phyloP scores from a whole-genome alignment of 1,139 yeast species.

The Magnusiomyces suaveolens region DNA sequence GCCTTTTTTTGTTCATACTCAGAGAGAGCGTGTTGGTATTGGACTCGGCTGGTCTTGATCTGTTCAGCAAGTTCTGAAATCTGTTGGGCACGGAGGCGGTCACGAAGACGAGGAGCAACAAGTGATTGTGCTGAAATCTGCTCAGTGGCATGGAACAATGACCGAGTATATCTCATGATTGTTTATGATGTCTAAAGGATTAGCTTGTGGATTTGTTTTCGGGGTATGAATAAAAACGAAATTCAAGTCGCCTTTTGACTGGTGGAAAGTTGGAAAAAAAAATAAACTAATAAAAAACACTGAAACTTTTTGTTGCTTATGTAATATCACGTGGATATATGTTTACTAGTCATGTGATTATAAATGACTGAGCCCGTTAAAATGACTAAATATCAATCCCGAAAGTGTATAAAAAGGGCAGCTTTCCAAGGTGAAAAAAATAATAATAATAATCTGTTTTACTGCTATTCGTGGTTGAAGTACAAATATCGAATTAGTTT shows the following conservation, averaged over 20 bases:
- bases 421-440: no score
- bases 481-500: neutral
- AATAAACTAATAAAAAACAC: no score
- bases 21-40: neutral
- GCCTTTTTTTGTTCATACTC: constrained; percentile 8
- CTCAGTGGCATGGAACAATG: constrained; percentile 11
- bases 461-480: neutral
- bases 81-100: constrained; percentile 10
- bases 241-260: no score
- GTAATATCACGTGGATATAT: no score
- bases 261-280: neutral
- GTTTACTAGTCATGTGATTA: neutral
- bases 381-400: no score
- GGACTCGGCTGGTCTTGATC: constrained; percentile 7
- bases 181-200: no score
- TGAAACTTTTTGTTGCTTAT: no score
- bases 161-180: constrained; percentile 10
- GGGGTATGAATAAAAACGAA: no score
- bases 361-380: neutral
- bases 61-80: constrained; percentile 8
- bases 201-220: no score
- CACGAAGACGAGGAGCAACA: constrained; percentile 14
- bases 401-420: no score
- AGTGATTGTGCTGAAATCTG: neutral
- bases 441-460: no score